phyloP scores from a whole-genome alignment of 768 basidiomycete genomes.

The Auricularia sp. region DNA sequence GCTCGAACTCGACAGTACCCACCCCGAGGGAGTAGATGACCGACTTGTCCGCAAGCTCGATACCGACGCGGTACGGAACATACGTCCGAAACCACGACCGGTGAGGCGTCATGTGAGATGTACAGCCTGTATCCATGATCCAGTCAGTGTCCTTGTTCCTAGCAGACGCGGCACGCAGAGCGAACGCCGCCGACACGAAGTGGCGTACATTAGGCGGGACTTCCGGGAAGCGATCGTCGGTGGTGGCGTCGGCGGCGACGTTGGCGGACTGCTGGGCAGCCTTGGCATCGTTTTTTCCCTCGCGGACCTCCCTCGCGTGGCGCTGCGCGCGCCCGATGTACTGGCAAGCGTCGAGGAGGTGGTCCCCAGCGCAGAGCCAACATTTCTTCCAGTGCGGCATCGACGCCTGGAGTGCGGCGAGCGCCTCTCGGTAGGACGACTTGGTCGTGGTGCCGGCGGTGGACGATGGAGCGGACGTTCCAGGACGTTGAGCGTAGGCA shows the following conservation, averaged over 20 bases:
- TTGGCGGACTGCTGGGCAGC: not conserved
- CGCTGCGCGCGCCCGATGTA: not conserved
- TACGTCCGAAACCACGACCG: conserved; percentile 18
- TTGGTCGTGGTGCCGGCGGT: not conserved
- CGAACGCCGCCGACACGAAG: not conserved
- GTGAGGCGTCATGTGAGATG: conserved; percentile 26
- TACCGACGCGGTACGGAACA: conserved; percentile 11
- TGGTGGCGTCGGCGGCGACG: not conserved
- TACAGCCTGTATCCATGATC: conserved; percentile 24
- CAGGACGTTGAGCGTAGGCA: too few relatives aligned
- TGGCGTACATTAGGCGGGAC: conserved; percentile 1
- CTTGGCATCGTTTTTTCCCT: not conserved
- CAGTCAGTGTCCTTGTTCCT: conserved; percentile 10
- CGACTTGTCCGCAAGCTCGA: conserved; percentile 17
- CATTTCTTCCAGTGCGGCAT: not conserved
- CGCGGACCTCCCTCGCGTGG: not conserved
- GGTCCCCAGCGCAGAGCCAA: not conserved
- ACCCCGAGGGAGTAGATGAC: conserved; percentile 18
- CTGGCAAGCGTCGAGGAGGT: not conserved
- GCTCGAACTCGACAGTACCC: conserved; percentile 17
- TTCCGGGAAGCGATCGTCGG: not conserved
- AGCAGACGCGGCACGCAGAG: not conserved
- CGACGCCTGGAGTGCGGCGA: not conserved
- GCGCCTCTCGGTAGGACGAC: not conserved
- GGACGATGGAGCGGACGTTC: not conserved